Evolutionary conservation across 2,329 filamentous ascomycete genomes (phyloP).

Genomic region (Paecilomyces dactylethromorphus): DNA sequence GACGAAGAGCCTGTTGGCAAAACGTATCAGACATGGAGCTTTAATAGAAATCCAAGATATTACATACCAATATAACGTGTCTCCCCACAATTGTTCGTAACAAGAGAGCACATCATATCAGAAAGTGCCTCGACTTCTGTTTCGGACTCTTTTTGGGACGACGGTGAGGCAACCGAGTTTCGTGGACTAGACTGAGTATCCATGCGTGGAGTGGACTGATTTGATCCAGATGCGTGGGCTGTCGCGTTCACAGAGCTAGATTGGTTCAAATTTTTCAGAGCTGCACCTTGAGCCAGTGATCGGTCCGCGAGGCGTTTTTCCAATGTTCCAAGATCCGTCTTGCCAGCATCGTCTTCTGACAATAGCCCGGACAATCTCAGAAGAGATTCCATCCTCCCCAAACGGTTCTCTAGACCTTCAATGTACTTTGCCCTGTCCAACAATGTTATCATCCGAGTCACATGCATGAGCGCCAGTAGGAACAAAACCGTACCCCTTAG

Average conservation of each 20-base stretch:
- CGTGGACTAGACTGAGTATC: conserved; percentile 44
- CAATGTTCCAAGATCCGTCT: conserved; percentile 78
- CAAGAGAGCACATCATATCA: conserved; percentile 98
- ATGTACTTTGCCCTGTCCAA: conserved; percentile 82
- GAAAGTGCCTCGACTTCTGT: conserved; percentile 81
- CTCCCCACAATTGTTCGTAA: conserved; percentile 91
- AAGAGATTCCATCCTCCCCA: conserved; percentile 93
- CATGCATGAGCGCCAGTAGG: not conserved
- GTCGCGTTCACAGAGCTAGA: conserved; percentile 20
- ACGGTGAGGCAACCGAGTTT: conserved; percentile 47
- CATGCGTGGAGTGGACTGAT: conserved; percentile 41
- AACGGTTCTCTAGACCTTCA: conserved; percentile 86
- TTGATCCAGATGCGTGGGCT: conserved; percentile 29
- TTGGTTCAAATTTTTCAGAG: conserved; percentile 26
- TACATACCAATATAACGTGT: conserved; percentile 83
- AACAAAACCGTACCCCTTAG: conserved; percentile 68
- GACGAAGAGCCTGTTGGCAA: conserved; percentile 71
- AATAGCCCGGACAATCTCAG: conserved; percentile 80
- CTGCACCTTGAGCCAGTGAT: conserved; percentile 25
- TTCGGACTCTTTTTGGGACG: conserved; percentile 48
- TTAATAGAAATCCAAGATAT: not conserved
- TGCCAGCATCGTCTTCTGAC: conserved; percentile 75
- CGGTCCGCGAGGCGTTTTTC: conserved; percentile 66
- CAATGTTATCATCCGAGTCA: conserved; percentile 8
- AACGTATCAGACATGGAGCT: conserved; percentile 13